Base-by-base conservation (phyloP, 495 filamentous ascomycete species). In the Trichocladium antarcticum region DNA sequence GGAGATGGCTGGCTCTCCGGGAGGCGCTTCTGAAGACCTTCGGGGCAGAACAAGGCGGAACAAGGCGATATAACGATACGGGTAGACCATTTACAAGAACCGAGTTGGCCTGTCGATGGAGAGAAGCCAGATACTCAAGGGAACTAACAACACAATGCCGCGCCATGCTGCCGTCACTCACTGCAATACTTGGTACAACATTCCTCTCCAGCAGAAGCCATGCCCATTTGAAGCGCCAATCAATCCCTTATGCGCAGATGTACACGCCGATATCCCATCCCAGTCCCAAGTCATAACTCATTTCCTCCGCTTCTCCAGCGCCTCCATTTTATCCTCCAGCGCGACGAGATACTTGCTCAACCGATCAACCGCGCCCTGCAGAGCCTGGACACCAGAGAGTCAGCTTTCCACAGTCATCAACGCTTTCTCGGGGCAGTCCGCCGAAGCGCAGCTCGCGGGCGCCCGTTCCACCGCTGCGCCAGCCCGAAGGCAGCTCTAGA, bases 311-410 rank as follows among this genome's bases (percentile, higher is more conserved):
- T 63, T 54, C 57, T 85, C 71, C 57, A 83, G 59, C 51, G 76
- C 68, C 54, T 85, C 82, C 54, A 95, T 73, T 68, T 84, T 88
- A 49, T 86, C 75, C 70, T 98, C 92, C 37, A 98, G 70, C 32
- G 78, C 78, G 44, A 74, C 74, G 41, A 96, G 79, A 59, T 96
- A 94, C 27, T 74, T 74, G 66, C 89, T 86, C 60, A 96, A 76
- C 62, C 85, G 80, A 56, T 89, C 81, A 34, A 93, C 88, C 44
- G 90, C 84, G 38, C 78, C 73, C 77, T 96, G 92, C 46, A 98
- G 74, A 54, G 84, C 79, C 92, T 98, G 58, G 56, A 29, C 43
- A 34, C 48, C 31, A 56, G 29, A 34, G 45, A 45, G 47, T 62
- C 55, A 49, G 36, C 47, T 19, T 42, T n/a, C n/a, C n/a, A n/a